phyloP scores from a whole-genome alignment of 352 stramenopile genomes.

The Plasmopara muralis region DNA sequence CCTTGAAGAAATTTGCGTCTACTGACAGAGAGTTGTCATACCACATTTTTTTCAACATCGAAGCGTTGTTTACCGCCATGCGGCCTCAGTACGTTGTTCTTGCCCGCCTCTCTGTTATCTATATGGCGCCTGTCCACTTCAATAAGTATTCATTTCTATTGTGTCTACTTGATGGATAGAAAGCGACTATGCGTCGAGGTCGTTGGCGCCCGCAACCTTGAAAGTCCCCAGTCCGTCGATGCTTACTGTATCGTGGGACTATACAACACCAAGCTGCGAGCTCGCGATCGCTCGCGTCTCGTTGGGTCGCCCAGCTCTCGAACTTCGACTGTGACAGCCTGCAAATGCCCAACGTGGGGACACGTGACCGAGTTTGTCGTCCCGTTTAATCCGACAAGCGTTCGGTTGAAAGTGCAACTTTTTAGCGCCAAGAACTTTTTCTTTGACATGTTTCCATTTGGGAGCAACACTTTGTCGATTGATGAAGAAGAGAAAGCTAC shows the following conservation, averaged over 20 bases:
- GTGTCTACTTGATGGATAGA: conserved; percentile 18
- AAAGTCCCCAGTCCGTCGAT: conserved; percentile 50
- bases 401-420: conserved; percentile 38
- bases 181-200: conserved; percentile 62
- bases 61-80: conserved; percentile 1
- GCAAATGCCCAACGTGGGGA: conserved; percentile 34
- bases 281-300: conserved; percentile 1
- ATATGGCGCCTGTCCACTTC: neutral
- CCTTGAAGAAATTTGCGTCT: conserved; percentile 19
- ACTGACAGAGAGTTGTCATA: neutral
- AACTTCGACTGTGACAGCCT: conserved; percentile 30
- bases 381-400: conserved; percentile 11
- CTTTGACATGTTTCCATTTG: conserved; percentile 78
- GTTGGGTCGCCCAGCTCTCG: conserved; percentile 16
- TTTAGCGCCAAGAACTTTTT: conserved; percentile 77
- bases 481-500: conserved; percentile 7
- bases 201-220: conserved; percentile 62
- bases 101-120: neutral
- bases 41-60: conserved; percentile 1
- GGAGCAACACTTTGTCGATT: conserved; percentile 6
- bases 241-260: conserved; percentile 61
- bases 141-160: conserved; percentile 1
- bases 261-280: conserved; percentile 18
- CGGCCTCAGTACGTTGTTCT: conserved; percentile 9
- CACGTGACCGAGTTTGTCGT: conserved; percentile 39